Base-by-base conservation (phyloP, 164 flowering plant species). In the Malania oleifera region DNA sequence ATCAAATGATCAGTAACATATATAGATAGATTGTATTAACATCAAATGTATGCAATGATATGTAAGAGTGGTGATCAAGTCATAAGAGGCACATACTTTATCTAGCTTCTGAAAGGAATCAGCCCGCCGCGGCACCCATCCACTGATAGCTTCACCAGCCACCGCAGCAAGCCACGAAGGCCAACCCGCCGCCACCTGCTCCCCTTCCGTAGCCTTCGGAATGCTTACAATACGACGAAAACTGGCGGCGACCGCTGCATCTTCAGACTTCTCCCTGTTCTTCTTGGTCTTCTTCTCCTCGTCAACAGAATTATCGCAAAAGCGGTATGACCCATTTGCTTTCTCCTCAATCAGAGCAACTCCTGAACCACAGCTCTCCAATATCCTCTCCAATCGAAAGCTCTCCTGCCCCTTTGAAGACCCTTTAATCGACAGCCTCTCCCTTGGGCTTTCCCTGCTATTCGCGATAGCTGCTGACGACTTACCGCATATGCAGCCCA, bases 131-230 rank as follows among this genome's bases (percentile, higher is more conserved):
- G 89, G 86, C 18, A 79, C n/a, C 89, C 89, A 81, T 57, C 84
- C 89, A 17, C 50, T 65, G 66, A 81, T 70, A 40, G 89, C 82
- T 61, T 84, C 84, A 27, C 81, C 77, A 11, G 89, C 86, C 27
- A 64, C 84, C 0, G 70, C 60, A 49, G 73, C 68, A 23, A 84
- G 80, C 89, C 89, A 81, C 29, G 76, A 46, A 9, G 89, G 89
- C 89, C 86, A 83, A 57, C 86, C 89, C 7, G 86, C 89, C 0
- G 82, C 84, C 14, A 81, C 72, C 54, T 68, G 86, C 68, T 83
- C 86, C 2, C 62, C 81, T 54, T 72, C 81, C 7, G 31, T 18
- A 27, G 62, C 69, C 37, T 69, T 80, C 0, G 72, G 72, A 2
- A 78, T 55, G 28, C 47, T 67, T 10, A 71, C 62, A 0, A 45